A percentile compares a stretch with the other conserved stretches of the same genome.
phyloP scores from a whole-genome alignment of 257 asterid genomes.

The Nicotiana benthamiana region DNA sequence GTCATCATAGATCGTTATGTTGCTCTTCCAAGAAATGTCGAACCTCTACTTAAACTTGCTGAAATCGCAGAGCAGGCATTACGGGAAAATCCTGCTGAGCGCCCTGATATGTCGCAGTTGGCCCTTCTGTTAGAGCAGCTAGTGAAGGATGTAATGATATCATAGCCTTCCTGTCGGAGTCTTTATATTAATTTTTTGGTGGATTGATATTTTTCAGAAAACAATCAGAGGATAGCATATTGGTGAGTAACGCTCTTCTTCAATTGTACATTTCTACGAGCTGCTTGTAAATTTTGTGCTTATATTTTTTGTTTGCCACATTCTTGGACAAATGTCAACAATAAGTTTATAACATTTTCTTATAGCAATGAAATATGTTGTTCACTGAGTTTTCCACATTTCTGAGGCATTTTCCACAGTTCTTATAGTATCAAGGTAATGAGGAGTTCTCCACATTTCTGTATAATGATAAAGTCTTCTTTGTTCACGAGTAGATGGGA shows the following conservation, averaged over 20 bases:
- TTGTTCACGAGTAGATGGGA: neutral
- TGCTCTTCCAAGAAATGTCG: slow-evolving; percentile 73
- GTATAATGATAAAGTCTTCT: neutral
- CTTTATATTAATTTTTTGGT: slow-evolving; percentile 11
- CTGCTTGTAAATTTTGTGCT: slow-evolving; percentile 39
- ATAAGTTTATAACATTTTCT: neutral
- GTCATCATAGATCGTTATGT: slow-evolving; percentile 64
- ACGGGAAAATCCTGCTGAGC: slow-evolving; percentile 50
- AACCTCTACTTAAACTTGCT: slow-evolving; percentile 83
- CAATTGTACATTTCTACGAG: slow-evolving; percentile 70
- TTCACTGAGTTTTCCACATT: too few species aligned
- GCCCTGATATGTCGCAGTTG: slow-evolving; percentile 62
- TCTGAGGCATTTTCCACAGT: too few species aligned
- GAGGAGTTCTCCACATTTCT: neutral
- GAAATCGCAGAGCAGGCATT: slow-evolving; percentile 74
- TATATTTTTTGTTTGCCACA: slow-evolving; percentile 1
- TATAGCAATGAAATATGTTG: neutral
- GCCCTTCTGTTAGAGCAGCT: slow-evolving; percentile 55
- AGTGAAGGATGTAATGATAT: slow-evolving; percentile 65
- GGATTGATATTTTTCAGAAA: slow-evolving; percentile 20
- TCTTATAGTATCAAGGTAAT: neutral
- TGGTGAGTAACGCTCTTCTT: slow-evolving; percentile 34
- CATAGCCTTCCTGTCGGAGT: slow-evolving; percentile 26
- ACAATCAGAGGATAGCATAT: slow-evolving; percentile 25
- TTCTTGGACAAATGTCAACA: slow-evolving; percentile 2